Conservation (phyloP, 2,329 filamentous ascomycete genomes). For the Sporothrix mexicana region DNA sequence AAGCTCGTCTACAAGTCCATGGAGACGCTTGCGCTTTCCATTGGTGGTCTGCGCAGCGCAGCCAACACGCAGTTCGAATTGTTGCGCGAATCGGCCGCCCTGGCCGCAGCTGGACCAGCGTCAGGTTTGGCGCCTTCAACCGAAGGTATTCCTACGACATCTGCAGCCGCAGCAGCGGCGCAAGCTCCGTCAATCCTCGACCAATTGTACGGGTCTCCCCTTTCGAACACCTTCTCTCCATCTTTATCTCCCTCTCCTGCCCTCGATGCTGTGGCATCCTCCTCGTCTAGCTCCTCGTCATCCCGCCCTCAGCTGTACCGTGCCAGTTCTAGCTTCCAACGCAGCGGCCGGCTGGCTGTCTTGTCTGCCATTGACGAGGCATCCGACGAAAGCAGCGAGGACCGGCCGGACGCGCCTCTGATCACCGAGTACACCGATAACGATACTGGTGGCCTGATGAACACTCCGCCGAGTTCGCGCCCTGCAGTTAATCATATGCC, state of each 20-base stretch:
- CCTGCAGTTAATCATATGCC: slow-evolving; percentile 4
- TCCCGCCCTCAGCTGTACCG: slow-evolving; percentile 38
- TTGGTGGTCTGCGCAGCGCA: slow-evolving; percentile 88
- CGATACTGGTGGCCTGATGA: slow-evolving; percentile 12
- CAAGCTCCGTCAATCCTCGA: not conserved
- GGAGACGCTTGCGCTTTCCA: slow-evolving; percentile 82
- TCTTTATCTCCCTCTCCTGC: slow-evolving; percentile 37
- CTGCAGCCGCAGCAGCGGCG: not conserved
- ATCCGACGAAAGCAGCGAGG: slow-evolving; percentile 61
- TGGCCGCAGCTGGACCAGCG: slow-evolving; percentile 32
- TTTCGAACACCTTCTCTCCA: slow-evolving; percentile 45
- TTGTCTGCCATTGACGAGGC: slow-evolving; percentile 68
- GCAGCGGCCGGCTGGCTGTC: slow-evolving; percentile 50
- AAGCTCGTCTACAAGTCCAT: slow-evolving; percentile 81
- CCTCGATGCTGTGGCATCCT: not conserved
- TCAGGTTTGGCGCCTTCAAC: not conserved
- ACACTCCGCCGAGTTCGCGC: not conserved
- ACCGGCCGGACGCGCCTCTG: slow-evolving; percentile 39
- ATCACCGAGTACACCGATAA: not conserved
- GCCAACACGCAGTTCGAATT: slow-evolving; percentile 88
- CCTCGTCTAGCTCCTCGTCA: slow-evolving; percentile 6
- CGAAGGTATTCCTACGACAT: not conserved
- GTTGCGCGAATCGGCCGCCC: slow-evolving; percentile 64
- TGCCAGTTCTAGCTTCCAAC: slow-evolving; percentile 45
- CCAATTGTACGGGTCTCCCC: slow-evolving; percentile 38